These are phyloP conservation scores for Rhynchosporium graminicola DNA, from an alignment of 2,329 filamentous ascomycete genomes.

Conservation along the genomic window DNA sequence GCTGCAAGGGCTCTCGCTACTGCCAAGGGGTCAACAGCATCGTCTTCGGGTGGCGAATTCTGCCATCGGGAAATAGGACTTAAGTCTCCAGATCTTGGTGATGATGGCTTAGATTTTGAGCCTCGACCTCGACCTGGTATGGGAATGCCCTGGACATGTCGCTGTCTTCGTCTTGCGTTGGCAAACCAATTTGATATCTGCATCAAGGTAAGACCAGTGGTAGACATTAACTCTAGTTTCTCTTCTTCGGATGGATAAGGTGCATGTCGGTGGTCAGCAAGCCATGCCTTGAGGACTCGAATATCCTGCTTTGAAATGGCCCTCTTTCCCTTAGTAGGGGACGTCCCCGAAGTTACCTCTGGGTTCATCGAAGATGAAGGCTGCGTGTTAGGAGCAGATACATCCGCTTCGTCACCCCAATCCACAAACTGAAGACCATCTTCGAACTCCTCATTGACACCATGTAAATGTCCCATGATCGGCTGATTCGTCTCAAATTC, in stretches of 20 bases:
- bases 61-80: conserved; percentile 9
- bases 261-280: conserved; percentile 10
- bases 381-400: neutral
- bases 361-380: neutral
- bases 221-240: conserved; percentile 4
- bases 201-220: conserved; percentile 8
- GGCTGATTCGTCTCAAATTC: conserved; percentile 10
- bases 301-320: conserved; percentile 15
- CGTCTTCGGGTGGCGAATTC: conserved; percentile 12
- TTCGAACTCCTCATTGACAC: conserved; percentile 10
- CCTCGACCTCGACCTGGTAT: conserved; percentile 6
- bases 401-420: conserved; percentile 11
- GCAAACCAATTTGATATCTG: conserved; percentile 15
- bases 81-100: neutral
- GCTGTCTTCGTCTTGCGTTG: conserved; percentile 8
- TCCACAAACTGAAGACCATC: conserved; percentile 11
- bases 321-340: conserved; percentile 7
- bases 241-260: conserved; percentile 11
- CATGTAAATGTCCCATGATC: conserved; percentile 14
- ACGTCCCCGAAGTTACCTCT: neutral
- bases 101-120: conserved; percentile 2
- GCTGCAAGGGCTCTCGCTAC: conserved; percentile 11
- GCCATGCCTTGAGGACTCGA: conserved; percentile 11
- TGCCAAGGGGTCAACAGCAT: conserved; percentile 8
- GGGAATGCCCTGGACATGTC: conserved; percentile 6